These are phyloP conservation scores for Microdochium paspali DNA, from an alignment of 2,329 filamentous ascomycete species.

Conservation along the genomic window DNA sequence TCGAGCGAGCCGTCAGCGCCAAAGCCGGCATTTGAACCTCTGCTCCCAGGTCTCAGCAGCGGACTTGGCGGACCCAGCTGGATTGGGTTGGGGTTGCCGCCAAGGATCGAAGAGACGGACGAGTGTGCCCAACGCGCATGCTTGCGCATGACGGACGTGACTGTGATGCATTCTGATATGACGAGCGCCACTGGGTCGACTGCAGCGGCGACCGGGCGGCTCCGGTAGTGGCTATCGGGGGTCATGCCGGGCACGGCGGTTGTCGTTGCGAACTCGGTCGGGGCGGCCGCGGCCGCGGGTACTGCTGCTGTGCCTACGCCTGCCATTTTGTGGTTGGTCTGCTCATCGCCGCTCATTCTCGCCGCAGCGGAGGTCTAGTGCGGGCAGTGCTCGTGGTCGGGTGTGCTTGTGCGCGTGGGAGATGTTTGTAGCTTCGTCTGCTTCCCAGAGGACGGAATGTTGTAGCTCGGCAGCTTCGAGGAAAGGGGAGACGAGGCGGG, in stretches of 20 bases:
- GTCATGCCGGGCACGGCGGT: slow-evolving; percentile 7
- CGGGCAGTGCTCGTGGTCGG: neutral
- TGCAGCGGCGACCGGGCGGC: slow-evolving; percentile 63
- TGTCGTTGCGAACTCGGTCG: slow-evolving; percentile 11
- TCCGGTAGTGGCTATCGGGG: slow-evolving; percentile 48
- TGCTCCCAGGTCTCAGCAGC: slow-evolving; percentile 29
- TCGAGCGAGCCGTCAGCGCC: slow-evolving; percentile 38
- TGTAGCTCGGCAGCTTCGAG: neutral
- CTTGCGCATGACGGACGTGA: slow-evolving; percentile 97
- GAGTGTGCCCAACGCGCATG: slow-evolving; percentile 93
- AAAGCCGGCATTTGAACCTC: slow-evolving; percentile 23
- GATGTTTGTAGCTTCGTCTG: neutral
- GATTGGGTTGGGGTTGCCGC: slow-evolving; percentile 56
- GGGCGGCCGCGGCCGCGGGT: slow-evolving; percentile 6
- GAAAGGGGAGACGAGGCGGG: neutral
- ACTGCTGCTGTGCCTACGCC: slow-evolving; percentile 7
- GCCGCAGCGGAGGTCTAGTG: slow-evolving; percentile 4
- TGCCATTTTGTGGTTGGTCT: slow-evolving; percentile 14
- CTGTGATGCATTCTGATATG: slow-evolving; percentile 96
- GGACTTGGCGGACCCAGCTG: slow-evolving; percentile 40
- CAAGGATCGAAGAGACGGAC: slow-evolving; percentile 90
- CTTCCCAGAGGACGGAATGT: neutral
- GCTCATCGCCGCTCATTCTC: slow-evolving; percentile 27
- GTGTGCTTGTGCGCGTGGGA: neutral
- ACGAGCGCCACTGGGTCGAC: slow-evolving; percentile 88